phyloP scores from a whole-genome alignment of 768 basidiomycete genomes.

The Boletus sp. region DNA sequence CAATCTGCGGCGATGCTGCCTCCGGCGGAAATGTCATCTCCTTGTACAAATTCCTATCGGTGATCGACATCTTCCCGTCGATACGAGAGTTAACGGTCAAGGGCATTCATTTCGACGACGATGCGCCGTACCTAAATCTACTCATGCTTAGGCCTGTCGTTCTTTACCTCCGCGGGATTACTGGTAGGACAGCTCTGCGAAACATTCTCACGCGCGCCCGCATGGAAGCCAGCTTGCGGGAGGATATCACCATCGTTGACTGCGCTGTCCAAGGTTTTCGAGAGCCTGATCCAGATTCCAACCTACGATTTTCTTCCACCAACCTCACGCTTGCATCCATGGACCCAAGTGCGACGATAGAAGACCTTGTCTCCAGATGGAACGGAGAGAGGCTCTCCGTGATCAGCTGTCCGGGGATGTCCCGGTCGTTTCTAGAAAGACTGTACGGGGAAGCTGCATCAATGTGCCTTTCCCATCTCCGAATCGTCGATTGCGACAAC shows the following conservation, averaged over 20 bases:
- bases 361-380: constrained; percentile 7
- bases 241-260: constrained; percentile 1
- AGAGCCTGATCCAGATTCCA: not conserved
- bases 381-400: constrained; percentile 2
- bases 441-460: not conserved
- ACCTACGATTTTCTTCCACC: not conserved
- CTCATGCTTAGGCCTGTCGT: not conserved
- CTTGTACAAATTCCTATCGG: constrained; percentile 1
- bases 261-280: constrained; percentile 1
- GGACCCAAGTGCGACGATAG: not conserved
- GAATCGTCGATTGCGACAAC: constrained; percentile 6
- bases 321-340: constrained; percentile 4
- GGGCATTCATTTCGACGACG: constrained; percentile 4
- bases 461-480: constrained; percentile 1
- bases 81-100: constrained; percentile 3
- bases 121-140: not conserved
- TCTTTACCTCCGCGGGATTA: constrained; percentile 1
- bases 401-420: constrained; percentile 1
- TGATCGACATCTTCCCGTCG: constrained; percentile 1
- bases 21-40: not conserved
- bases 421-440: not conserved
- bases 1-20: not conserved
- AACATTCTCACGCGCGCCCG: not conserved
- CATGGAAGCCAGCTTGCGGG: not conserved
- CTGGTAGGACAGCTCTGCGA: not conserved